phyloP scores from a whole-genome alignment of 331 rosid species.

The Rosa hybrid region DNA sequence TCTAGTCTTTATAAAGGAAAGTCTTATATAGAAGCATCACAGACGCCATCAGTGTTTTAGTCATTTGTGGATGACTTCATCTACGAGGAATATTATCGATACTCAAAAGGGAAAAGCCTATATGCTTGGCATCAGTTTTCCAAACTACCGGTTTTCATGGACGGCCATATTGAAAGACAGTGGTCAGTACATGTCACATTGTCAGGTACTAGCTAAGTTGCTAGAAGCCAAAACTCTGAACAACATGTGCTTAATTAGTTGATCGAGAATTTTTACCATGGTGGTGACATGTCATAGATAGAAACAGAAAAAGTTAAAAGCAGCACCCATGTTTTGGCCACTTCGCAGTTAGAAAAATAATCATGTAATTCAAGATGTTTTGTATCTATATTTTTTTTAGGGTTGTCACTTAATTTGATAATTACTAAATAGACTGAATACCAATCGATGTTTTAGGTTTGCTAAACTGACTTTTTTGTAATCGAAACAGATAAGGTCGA shows the following conservation, averaged over 20 bases:
- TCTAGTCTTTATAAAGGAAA: too few species aligned
- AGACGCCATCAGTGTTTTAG: background rate
- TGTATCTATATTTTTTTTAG: too few species aligned
- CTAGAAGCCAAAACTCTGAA: background rate
- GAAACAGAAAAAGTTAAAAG: background rate
- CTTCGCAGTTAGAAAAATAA: background rate
- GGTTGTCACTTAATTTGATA: too few species aligned
- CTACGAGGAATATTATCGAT: background rate
- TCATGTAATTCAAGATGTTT: background rate
- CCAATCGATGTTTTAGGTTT: too few species aligned
- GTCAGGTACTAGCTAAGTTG: background rate
- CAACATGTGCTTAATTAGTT: background rate
- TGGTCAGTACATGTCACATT: background rate
- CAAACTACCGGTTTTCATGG: constrained; percentile 6
- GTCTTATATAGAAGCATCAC: background rate
- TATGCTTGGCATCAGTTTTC: background rate
- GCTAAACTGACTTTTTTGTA: too few species aligned
- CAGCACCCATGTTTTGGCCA: background rate
- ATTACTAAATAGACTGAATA: too few species aligned
- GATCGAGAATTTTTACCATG: background rate
- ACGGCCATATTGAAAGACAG: background rate
- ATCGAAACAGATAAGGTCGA: too few species aligned
- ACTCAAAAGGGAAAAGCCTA: background rate
- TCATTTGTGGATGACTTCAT: constrained; percentile 4
- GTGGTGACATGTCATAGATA: background rate